Percentiles rank a stretch among this genome's conserved stretches.
Evolutionary conservation across 306 rosid species (phyloP).

Genomic region (Lagenaria siceraria): DNA sequence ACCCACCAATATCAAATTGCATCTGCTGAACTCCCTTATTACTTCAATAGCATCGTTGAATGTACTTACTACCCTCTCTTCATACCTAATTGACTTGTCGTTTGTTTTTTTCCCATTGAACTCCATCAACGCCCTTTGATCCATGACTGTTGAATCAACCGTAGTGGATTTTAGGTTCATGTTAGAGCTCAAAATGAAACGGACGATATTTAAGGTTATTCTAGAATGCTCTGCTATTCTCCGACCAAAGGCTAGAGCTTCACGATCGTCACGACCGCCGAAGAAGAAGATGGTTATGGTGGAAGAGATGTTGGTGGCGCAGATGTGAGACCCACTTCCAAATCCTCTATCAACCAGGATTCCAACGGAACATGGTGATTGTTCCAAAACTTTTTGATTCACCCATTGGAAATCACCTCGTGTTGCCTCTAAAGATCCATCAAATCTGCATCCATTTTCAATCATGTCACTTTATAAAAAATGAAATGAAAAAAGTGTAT

Average conservation of each 20-base stretch:
- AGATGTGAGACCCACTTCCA: slow-evolving; percentile 43
- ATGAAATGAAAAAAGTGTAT: too few relatives aligned
- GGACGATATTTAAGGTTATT: slow-evolving; percentile 22
- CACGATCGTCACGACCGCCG: slow-evolving; percentile 51
- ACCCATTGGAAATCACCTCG: slow-evolving; percentile 28
- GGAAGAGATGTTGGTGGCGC: slow-evolving; percentile 38
- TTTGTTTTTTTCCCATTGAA: slow-evolving; percentile 13
- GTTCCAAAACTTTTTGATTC: slow-evolving; percentile 33
- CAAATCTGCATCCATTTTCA: slow-evolving; percentile 3
- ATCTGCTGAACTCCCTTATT: slow-evolving; percentile 14
- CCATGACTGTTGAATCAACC: slow-evolving; percentile 11
- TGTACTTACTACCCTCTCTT: slow-evolving; percentile 23
- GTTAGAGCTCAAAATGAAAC: slow-evolving; percentile 16
- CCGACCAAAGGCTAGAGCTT: slow-evolving; percentile 48
- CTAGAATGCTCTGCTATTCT: slow-evolving; percentile 69
- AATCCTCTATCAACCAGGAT: slow-evolving; percentile 61
- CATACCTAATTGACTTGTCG: slow-evolving; percentile 18
- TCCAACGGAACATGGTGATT: slow-evolving; percentile 57
- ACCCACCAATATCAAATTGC: slow-evolving; percentile 46
- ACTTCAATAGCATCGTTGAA: slow-evolving; percentile 16
- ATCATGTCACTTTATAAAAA: not conserved
- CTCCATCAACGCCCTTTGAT: slow-evolving; percentile 16
- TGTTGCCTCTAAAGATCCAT: slow-evolving; percentile 39
- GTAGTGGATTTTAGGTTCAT: slow-evolving; percentile 11
- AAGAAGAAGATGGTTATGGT: slow-evolving; percentile 30